Evolutionary conservation across 108 stramenopile genomes (phyloP).

Genomic region (Cyclotella choctawhatcheeana): DNA sequence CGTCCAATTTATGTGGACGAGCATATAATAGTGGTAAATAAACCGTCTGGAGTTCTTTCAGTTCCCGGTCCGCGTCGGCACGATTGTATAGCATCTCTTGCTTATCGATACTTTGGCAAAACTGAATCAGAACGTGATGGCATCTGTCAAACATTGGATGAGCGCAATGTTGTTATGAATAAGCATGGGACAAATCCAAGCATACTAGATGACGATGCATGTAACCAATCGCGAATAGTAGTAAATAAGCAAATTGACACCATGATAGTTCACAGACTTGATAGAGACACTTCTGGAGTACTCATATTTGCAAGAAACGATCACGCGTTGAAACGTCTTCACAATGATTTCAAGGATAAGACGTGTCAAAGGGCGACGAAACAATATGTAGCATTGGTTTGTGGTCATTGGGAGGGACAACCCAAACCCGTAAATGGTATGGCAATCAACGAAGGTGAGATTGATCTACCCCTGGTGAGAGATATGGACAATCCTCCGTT

Average conservation of each 20-base stretch:
- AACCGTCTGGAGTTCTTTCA: conserved; percentile 69
- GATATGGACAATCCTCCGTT: conserved; percentile 72
- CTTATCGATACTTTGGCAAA: conserved; percentile 47
- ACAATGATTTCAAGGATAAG: conserved; percentile 61
- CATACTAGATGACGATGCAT: neutral
- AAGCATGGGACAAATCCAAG: no score
- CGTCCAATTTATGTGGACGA: conserved; percentile 64
- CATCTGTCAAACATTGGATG: neutral
- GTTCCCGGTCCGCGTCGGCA: conserved; percentile 78
- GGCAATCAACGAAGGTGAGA: conserved; percentile 62
- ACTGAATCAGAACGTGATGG: neutral
- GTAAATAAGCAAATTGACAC: conserved; percentile 49
- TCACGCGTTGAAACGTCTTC: conserved; percentile 54
- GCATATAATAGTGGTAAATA: conserved; percentile 69
- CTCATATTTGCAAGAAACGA: conserved; percentile 64
- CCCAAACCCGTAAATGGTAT: neutral
- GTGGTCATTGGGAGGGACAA: conserved; percentile 32
- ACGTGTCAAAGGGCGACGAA: conserved; percentile 20
- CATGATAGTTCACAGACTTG: conserved; percentile 76
- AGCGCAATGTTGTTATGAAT: no score
- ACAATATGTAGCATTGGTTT: conserved; percentile 37
- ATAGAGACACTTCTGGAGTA: conserved; percentile 79
- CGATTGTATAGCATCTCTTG: conserved; percentile 64
- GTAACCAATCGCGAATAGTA: neutral
- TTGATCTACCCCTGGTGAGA: conserved; percentile 70